phyloP scores from a whole-genome alignment of 495 filamentous ascomycete species.

The Cercophora samala region DNA sequence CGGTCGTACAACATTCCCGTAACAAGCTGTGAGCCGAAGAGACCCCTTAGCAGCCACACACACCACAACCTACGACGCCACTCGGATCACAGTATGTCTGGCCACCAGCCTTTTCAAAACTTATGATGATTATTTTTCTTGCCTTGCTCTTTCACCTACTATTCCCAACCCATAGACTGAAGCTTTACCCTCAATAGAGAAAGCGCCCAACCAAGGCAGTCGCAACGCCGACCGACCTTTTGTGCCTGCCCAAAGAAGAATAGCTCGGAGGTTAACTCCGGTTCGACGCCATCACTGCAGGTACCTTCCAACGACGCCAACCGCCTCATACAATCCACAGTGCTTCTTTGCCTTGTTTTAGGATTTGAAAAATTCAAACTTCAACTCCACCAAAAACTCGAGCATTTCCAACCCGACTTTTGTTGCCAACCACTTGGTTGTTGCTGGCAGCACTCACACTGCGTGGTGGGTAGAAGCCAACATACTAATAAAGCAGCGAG shows the following conservation, averaged over 20 bases:
- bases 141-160: neutral
- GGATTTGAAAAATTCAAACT: neutral
- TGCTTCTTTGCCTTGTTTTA: neutral
- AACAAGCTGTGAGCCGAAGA: constrained; percentile 3
- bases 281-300: constrained; percentile 10
- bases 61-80: neutral
- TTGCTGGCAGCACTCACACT: neutral
- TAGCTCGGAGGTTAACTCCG: constrained; percentile 23
- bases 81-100: neutral
- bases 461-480: neutral
- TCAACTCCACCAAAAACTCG: neutral
- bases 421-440: neutral
- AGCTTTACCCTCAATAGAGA: neutral
- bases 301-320: neutral
- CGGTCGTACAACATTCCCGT: constrained; percentile 23
- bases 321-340: neutral
- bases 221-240: neutral
- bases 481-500: constrained; percentile 6
- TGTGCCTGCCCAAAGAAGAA: constrained; percentile 12
- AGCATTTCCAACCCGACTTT: neutral
- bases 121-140: neutral
- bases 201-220: neutral
- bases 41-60: constrained; percentile 7
- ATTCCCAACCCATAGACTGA: neutral
- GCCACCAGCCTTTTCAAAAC: neutral